Base-by-base conservation (phyloP, 202 grass and related monocot species). In the Musa balbisiana region DNA sequence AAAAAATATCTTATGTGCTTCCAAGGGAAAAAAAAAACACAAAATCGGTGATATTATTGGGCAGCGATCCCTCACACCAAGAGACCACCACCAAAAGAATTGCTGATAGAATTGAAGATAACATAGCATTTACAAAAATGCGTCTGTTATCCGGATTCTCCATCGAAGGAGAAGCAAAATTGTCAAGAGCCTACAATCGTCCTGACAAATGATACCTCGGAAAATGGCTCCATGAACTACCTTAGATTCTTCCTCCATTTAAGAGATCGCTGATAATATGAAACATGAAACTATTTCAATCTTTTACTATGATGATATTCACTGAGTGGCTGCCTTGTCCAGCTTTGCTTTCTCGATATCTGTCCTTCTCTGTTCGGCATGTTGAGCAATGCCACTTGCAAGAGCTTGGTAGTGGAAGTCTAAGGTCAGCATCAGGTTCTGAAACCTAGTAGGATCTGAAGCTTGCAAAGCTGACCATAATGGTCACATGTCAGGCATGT, bases 321-420 rank as follows among this genome's bases (percentile, higher is more conserved):
- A 87, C 71, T 89, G 74, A 23, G 66, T 59, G 56, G 75, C 79
- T 77, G 79, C 74, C 71, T 93, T 89, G 55, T 97, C 88, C 72
- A 89, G 53, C 71, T 93, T 97, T 79, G 91, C 90, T 84, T 80
- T 93, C 75, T 89, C 86, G 29, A 91, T 93, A 74, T 97, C 88
- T 49, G 76, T 78, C 69, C 77, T 92, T 79, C 90, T 91, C 81
- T 81, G 70, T 54, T 91, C 90, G 9, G 94, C 94, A 80, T 98
- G 81, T 77, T 88, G 88, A 73, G 88, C 88, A 65, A 98, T 77
- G 49, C 86, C 88, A 56, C 49, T 98, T 78, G 88, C 94, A 85
- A 97, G 82, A 1, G 88, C 84, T 69, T 93, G 93, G 69, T 91
- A 89, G 29, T 74, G 84, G 74, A 92, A 87, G 83, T 97, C 93